Conservation (phyloP, 1,139 yeast genomes). For the Saccharomyces uvarum region DNA sequence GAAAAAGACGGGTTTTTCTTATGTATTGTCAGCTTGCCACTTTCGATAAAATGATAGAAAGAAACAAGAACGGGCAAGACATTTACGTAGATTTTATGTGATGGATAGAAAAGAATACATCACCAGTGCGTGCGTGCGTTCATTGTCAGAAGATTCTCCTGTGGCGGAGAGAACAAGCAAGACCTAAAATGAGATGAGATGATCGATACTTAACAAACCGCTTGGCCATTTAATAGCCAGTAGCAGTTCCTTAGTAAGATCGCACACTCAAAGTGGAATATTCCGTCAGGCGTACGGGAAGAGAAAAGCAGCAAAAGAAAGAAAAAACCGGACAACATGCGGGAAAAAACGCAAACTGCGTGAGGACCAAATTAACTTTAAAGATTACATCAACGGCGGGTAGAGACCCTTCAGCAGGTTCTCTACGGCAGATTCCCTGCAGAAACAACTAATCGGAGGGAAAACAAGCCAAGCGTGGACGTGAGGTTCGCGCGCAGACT, state of each 20-base stretch:
- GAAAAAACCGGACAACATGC: not conserved
- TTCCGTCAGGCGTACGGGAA: not conserved
- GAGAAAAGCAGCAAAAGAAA: not conserved
- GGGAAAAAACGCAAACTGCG: not conserved
- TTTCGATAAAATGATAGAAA: not conserved
- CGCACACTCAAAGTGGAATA: not conserved
- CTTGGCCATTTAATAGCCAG: not conserved
- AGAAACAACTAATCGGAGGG: not conserved
- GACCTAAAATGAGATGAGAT: not conserved
- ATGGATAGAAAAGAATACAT: not conserved
- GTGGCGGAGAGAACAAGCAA: conserved; percentile 7
- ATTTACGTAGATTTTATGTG: not conserved
- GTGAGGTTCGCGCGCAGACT: not conserved
- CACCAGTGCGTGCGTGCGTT: not conserved
- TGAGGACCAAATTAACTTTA: not conserved
- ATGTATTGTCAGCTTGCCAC: not conserved
- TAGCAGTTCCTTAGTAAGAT: not conserved
- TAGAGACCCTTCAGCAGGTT: conserved; percentile 4
- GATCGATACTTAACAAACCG: not conserved
- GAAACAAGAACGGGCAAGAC: not conserved
- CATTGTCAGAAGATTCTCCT: not conserved
- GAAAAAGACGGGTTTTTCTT: not conserved
- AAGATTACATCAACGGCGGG: conserved; percentile 1
- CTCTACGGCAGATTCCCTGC: not conserved
- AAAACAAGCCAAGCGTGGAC: not conserved